These are phyloP conservation scores for Cardiospermum halicacabum DNA, from an alignment of 345 rosid species.

Conservation along the genomic window DNA sequence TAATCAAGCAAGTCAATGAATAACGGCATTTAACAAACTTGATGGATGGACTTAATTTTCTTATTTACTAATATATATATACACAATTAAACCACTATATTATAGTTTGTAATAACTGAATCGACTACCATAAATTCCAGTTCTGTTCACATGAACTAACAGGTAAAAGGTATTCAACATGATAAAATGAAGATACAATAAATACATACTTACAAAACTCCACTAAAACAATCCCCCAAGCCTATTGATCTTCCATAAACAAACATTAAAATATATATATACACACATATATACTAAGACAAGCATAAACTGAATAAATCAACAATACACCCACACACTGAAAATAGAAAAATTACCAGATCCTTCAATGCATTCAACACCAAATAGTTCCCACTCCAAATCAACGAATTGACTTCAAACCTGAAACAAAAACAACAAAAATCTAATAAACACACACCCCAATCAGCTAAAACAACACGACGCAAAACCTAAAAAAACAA, in stretches of 20 bases:
- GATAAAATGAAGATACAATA: not conserved
- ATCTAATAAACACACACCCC: not conserved
- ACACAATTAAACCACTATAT: too few species aligned
- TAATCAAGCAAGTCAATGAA: not conserved
- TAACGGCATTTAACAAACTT: not conserved
- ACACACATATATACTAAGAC: not conserved
- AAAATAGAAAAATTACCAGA: conserved; percentile 19
- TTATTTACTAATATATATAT: not conserved
- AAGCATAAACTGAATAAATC: not conserved
- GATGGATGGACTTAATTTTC: too few species aligned
- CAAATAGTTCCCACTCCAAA: conserved; percentile 5
- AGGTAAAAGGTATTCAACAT: not conserved
- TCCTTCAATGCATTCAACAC: not conserved
- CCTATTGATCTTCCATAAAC: not conserved
- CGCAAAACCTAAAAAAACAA: not conserved
- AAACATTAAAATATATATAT: not conserved
- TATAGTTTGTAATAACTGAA: too few species aligned
- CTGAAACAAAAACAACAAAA: conserved; percentile 9
- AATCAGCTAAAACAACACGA: not conserved
- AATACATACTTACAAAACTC: not conserved
- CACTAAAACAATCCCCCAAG: conserved; percentile 4
- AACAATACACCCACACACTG: conserved; percentile 4
- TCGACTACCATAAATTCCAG: not conserved
- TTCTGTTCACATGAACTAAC: not conserved
- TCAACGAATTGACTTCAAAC: conserved; percentile 12